A percentile compares a stretch with the other conserved stretches of the same genome.
Conservation (phyloP, 345 rosid species). For the Raphanus raphanistrum region DNA sequence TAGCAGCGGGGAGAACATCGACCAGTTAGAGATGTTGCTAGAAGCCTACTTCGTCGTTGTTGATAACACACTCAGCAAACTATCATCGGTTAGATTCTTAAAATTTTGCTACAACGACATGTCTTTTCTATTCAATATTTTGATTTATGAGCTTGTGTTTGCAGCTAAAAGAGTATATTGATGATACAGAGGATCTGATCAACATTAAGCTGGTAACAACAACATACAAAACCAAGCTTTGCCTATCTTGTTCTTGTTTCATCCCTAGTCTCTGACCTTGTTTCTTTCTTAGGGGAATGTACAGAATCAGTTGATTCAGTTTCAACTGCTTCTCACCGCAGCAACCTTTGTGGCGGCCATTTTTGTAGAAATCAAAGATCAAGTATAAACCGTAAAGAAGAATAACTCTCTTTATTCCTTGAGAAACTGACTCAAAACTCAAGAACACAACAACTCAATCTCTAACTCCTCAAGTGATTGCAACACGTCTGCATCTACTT, state of each 20-base stretch:
- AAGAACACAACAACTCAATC: too few species aligned
- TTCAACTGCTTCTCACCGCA: constrained; percentile 89
- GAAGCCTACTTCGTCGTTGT: background rate
- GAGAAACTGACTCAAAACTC: too few species aligned
- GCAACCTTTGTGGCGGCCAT: constrained; percentile 88
- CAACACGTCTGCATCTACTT: too few species aligned
- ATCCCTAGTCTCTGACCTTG: background rate
- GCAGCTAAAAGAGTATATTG: constrained; percentile 95
- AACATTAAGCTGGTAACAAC: constrained; percentile 90
- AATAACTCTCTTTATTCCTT: too few species aligned
- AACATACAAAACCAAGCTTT: background rate
- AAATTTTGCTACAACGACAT: background rate
- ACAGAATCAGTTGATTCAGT: constrained; percentile 92
- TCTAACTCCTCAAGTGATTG: too few species aligned
- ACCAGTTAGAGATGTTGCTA: constrained; percentile 54
- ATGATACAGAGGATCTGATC: constrained; percentile 95
- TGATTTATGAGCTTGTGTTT: constrained; percentile 25
- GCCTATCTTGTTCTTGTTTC: background rate
- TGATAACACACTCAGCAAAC: constrained; percentile 80
- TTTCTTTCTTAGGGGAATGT: constrained; percentile 67
- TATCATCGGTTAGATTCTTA: constrained; percentile 63
- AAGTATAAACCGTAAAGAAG: too few species aligned
- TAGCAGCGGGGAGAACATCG: constrained; percentile 61
- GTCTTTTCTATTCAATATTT: background rate
- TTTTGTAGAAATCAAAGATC: too few species aligned